Base-by-base conservation (phyloP, 1,284 basidiomycete genomes). In the Mrakiaceae sp. region DNA sequence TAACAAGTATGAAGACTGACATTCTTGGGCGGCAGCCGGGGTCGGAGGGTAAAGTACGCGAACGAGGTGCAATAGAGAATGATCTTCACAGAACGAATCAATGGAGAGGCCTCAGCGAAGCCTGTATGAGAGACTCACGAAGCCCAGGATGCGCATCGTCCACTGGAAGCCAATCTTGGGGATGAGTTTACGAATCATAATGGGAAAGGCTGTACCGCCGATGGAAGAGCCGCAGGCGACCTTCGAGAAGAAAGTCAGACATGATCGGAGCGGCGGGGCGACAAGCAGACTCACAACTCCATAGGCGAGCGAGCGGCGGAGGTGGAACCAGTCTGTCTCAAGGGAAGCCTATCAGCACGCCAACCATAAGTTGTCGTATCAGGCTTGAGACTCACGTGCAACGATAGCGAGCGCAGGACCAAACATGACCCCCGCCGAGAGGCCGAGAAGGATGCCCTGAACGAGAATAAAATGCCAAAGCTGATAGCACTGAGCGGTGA, bases 391-490 rank as follows among this genome's bases (percentile, higher is more conserved):
- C 27, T 27, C 27, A 27, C 27, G 82, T 2, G 78, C 75, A 2
- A 83, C 70, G 46, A 81, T 77, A 0, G 78, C 76, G 5, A 78
- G 75, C 0, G 79, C 78, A 1, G 82, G 80, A 7, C 77, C 78
- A n/a, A 62, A 60, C 64, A 66, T 51, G 49, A 66, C 55, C n/a
- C 48, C 48, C 4, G 62, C 39, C 7, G 42, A 62, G 74, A 77
- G 44, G 76, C 75, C 7, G 79, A 54, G 75, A 8, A 76, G 73
- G 50, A 83, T 69, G 0, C 83, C 83, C 70, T 84, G 83, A 69
- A 80, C 82, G 0, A 84, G 73, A 2, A 84, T 65, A 66, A 83
- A 40, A 81, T 85, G 83, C 79, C 81, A 85, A 70, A 83, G 86
- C 67, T 79, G 65, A 8, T 72, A 80, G 65, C 82, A 82, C 72